Base-by-base conservation (phyloP, 1,284 basidiomycete species). In the Leccinum pallidistipes region DNA sequence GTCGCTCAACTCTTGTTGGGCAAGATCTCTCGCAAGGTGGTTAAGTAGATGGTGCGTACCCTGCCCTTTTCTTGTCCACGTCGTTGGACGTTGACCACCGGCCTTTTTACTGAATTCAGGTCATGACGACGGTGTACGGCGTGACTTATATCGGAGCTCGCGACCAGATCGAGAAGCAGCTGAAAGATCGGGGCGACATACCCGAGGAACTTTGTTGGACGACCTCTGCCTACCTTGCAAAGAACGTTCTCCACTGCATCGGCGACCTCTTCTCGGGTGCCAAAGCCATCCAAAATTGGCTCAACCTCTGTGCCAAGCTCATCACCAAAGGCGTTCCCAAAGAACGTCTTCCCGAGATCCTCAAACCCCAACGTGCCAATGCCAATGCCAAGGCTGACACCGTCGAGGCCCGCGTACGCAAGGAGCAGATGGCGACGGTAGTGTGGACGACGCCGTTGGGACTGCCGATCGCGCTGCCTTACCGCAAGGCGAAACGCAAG, bases 91-190 rank as follows among this genome's bases (percentile, higher is more conserved):
- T 56, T 62, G 24, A 69, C 32, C 3, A 3, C 38, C 6, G 32
- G 36, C 34, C 29, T 8, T 51, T 54, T 45, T 18, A 5, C 40
- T 55, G 1, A 65, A 18, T 49, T 24, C 50, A 90, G 85, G 94
- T 98, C 68, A 99, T 99, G 97, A 99, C 97, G 0, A 99, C 97
- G 10, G 97, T 99, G 40, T 99, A 99, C 74, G 97, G 96, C 50
- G 97, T 99, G 24, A 99, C 97, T 0, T 97, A 91, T 75, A 81
- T 98, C 60, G 97, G 97, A 38, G 97, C 97, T 29, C 87, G 95
- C 61, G 94, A 95, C 32, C 97, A 99, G 78, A 97, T 98, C 62
- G 91, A 94, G 78, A 91, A 81, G 70, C 96, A 98, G 79, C 80
- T 99, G 45, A 85, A 83, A 65, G 92, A 92, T 58, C 82, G 90